Evolutionary conservation across 805 yeast species (phyloP), one percentile per base, ranked within the genome.

Genomic region (Komagataella ulmi): DNA sequence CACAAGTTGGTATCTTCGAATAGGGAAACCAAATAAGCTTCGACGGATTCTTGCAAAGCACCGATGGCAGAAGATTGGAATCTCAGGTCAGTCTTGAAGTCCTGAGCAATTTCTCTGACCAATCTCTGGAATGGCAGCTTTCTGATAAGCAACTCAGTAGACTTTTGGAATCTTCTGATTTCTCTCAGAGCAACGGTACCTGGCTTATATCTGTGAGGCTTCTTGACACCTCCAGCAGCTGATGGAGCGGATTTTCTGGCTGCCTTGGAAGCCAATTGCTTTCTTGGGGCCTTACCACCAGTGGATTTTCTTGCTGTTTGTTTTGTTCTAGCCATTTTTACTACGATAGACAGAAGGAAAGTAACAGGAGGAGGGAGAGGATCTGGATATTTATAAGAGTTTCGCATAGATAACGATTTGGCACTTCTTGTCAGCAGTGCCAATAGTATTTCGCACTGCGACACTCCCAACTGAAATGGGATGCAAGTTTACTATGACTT

Each of bases 1-100:
- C 97, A 93, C 77, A 91, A 80, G 79, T 90, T 91, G 59, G 98
- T 93, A 73, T 93, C 98, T 78, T 91, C 98, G 62, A 91, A 93
- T 65, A 91, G 74, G 55, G 96, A 88, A 52, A 91, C 97, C 64
- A 93, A 78, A 80, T 89, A 93, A 65, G 97, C 97, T 79, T 91
- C 99, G 57, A 91, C 96, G 57, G 98, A 90, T 76, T 93, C 99
- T 73, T 91, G 99, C 64, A 91, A 77, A 61, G 99, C 99, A 74
- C 96, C 90, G 59, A 91, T 85, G 59, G 99, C 99, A 59, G 95
- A 86, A 53, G 96, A 86, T 73, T 91, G 97, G 84, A 93, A 91
- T 79, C 96, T 84, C 72, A 89, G 80, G 68, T 86, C 95, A 62
- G 91, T 81, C 77, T 84, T 85, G 81, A 86, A 85, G 69, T 89